These are phyloP conservation scores for Strobilomyces dryophilus DNA, from an alignment of 768 basidiomycete species.

Conservation along the genomic window DNA sequence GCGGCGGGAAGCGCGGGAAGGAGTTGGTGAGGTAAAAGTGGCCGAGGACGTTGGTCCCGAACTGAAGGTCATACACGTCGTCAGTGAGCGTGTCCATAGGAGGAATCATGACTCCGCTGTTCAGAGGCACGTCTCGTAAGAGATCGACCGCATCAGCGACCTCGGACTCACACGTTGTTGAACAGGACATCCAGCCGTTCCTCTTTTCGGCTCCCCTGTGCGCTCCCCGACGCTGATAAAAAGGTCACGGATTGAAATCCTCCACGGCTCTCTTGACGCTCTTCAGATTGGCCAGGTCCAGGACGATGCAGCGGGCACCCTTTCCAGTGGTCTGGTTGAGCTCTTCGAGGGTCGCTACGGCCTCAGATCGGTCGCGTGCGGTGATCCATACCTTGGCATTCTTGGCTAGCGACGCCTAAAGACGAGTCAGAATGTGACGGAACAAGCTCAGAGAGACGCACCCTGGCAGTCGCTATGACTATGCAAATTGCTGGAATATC, in stretches of 20 bases:
- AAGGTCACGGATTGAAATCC: slow-evolving; percentile 34
- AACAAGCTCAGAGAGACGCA: too few relatives aligned
- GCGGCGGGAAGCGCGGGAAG: slow-evolving; percentile 32
- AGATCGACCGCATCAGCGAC: not conserved
- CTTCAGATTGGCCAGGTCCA: slow-evolving; percentile 41
- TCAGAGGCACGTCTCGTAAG: not conserved
- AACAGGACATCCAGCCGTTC: slow-evolving; percentile 22
- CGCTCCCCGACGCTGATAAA: not conserved
- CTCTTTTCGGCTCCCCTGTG: slow-evolving; percentile 12
- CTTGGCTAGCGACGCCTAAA: slow-evolving; percentile 22
- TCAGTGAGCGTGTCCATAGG: slow-evolving; percentile 31
- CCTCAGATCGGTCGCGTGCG: slow-evolving; percentile 17
- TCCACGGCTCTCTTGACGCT: slow-evolving; percentile 36
- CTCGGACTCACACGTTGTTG: slow-evolving; percentile 27
- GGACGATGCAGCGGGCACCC: slow-evolving; percentile 30
- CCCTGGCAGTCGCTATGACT: too few relatives aligned
- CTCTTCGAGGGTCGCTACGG: slow-evolving; percentile 14
- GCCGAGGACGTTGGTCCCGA: too few relatives aligned
- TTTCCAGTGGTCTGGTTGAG: slow-evolving; percentile 23
- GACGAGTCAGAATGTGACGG: not conserved
- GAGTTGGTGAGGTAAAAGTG: slow-evolving; percentile 36
- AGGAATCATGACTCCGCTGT: slow-evolving; percentile 30
- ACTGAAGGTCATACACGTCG: slow-evolving; percentile 39
- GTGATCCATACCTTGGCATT: slow-evolving; percentile 30
- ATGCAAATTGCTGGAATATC: too few relatives aligned